Base-by-base conservation (phyloP, 2,329 filamentous ascomycete genomes). In the Claviceps pusilla region DNA sequence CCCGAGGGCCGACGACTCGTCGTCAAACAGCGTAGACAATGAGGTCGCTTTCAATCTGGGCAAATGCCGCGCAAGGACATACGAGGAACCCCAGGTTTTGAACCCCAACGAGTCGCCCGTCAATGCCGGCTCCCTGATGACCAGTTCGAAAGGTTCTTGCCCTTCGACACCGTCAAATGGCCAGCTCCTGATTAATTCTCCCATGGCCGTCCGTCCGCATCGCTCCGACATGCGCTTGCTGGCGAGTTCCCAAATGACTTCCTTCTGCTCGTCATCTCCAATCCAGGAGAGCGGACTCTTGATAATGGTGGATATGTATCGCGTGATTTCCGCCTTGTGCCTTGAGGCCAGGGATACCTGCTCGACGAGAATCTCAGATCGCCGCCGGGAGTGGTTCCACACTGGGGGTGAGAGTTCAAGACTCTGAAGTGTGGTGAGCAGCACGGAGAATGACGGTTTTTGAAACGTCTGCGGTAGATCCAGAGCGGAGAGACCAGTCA, bases 1-100 rank as follows among this genome's bases (percentile, higher is more conserved):
- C 47, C 64, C 2, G 58, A 48, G 14, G 16, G 64, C 62, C 9
- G 67, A 57, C 12, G 65, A 65, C 54, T 66, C 62, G 43, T 68
- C 62, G 42, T 68, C 64, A 16, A 81, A 69, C 7, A 79, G 60
- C 47, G 73, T 69, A 37, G 71, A 71, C 28, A 81, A 63, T 0
- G 71, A 69, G 14, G 67, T 72, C 47, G 66, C 68, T 7, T 64
- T 68, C 43, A 82, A 70, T 12, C 64, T 64, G 24, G 73, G 72
- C 31, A 97, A 77, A 29, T 86, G 81, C 60, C 80, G 84, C 0
- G 91, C 86, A 4, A 97, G 80, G 2, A 94, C 77, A 64, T 89
- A 94, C 0, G 89, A 91, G 0, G 89, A 91, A 0, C 87, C 88
- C 93, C 93, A 97, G 0, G 93, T 98, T 69, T 98, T 97, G 66